Base-by-base conservation (phyloP, 306 rosid species). In the Erythrophleum fordii region DNA sequence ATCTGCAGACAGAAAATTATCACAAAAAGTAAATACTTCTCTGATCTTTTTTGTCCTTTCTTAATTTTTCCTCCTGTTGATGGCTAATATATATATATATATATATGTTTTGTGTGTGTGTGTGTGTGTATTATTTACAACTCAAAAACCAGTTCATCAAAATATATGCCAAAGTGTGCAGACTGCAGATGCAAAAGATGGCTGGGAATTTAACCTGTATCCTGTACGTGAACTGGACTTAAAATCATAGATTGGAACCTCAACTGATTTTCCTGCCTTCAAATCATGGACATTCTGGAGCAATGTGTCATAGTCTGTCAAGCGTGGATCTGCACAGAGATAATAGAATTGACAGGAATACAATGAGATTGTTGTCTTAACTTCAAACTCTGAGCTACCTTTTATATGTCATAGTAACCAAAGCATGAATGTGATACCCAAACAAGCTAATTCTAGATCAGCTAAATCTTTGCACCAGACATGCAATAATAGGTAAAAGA, bases 191-290 rank as follows among this genome's bases (percentile, higher is more conserved):
- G 55, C 80, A 45, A 72, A 69, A 81, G 49, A 73, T 64, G 80
- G 70, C 77, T 20, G 28, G 70, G 82, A 44, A 80, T 44, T 20
- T 53, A 80, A 95, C 99, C 99, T 93, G 97, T 89, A 92, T 87
- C 99, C 99, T 37, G 78, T 80, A 13, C 98, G 93, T 80, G 98
- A 89, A 83, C 99, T 96, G 77, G 97, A 86, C 89, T 96, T 93
- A 90, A 96, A 96, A 86, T 96, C 99, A 88, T 96, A 96, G 67
- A 96, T 80, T 8, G 99, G 99, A 87, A 96, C 94, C 86, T 93
- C 72, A 29, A 87, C 93, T 48, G 84, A 55, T 85, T 93, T 93
- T 85, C 97, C 97, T 73, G 84, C 97, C 86, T 92, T 93, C 64
- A 96, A 82, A 84, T 89, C 99, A n/a, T 60, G 88, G 78, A 96